These are phyloP conservation scores for Papiliotrema laurentii DNA, from an alignment of 1,284 basidiomycete species.

Conservation along the genomic window DNA sequence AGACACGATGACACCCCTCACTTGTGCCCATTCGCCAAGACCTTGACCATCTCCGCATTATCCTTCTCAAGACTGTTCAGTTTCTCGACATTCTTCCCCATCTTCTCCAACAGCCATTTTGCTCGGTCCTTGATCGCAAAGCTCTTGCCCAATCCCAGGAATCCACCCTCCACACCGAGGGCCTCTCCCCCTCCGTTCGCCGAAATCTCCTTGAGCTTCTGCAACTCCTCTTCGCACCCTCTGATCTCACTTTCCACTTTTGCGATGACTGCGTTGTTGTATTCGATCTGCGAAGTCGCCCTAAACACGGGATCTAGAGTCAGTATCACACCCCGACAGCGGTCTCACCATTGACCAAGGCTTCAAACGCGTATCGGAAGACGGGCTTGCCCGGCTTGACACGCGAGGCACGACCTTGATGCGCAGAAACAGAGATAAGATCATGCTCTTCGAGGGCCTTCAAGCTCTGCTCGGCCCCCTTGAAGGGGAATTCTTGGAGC, in stretches of 20 bases:
- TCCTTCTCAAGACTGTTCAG: conserved; percentile 64
- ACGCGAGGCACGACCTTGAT: conserved; percentile 73
- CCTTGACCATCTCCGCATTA: conserved; percentile 64
- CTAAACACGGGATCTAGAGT: conserved; percentile 67
- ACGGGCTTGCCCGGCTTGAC: conserved; percentile 89
- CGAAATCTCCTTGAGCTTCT: conserved; percentile 59
- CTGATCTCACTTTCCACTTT: conserved; percentile 63
- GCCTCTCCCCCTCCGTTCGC: conserved; percentile 40
- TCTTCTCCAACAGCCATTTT: conserved; percentile 68
- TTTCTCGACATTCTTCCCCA: conserved; percentile 63
- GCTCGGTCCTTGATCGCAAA: conserved; percentile 61
- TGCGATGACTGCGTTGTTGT: conserved; percentile 69
- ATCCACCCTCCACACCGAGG: conserved; percentile 25
- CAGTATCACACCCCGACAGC: neutral
- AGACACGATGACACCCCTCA: too few species aligned
- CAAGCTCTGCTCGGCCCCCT: conserved; percentile 76
- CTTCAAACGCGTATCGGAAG: conserved; percentile 76
- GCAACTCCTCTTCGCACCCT: conserved; percentile 70
- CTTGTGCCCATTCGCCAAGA: conserved; percentile 26
- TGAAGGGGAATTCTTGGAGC: conserved; percentile 83
- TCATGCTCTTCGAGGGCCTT: conserved; percentile 86
- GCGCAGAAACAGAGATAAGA: conserved; percentile 71
- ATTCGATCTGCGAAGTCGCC: conserved; percentile 74
- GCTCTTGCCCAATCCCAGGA: conserved; percentile 46
- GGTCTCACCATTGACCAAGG: conserved; percentile 64